Percentiles rank a stretch among this genome's conserved stretches.
Evolutionary conservation across 306 rosid species (phyloP).

Genomic region (Notholithocarpus densiflorus): DNA sequence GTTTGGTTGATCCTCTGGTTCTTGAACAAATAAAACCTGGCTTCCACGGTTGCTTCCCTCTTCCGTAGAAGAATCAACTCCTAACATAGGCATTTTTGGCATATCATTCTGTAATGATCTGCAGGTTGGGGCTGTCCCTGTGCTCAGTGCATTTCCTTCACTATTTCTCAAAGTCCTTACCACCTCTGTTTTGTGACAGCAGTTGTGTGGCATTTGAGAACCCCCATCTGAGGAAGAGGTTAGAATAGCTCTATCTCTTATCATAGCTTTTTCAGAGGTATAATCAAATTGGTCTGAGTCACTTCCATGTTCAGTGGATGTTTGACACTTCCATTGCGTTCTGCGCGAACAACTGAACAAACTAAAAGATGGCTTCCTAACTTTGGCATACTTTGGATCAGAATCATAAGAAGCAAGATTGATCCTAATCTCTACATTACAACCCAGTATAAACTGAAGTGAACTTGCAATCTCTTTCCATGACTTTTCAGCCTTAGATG

Average conservation of each 20-base stretch:
- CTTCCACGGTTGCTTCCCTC: conserved; percentile 29
- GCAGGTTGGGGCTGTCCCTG: conserved; percentile 36
- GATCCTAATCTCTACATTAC: conserved; percentile 76
- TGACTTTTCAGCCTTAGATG: conserved; percentile 70
- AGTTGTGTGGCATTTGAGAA: conserved; percentile 36
- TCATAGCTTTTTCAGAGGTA: conserved; percentile 42
- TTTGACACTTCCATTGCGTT: conserved; percentile 34
- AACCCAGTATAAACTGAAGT: conserved; percentile 54
- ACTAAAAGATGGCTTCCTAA: conserved; percentile 50
- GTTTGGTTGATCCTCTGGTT: conserved; percentile 39
- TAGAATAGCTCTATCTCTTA: conserved; percentile 28
- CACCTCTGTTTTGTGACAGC: conserved; percentile 30
- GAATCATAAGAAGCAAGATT: conserved; percentile 39
- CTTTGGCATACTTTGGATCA: conserved; percentile 40
- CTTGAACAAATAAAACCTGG: conserved; percentile 31
- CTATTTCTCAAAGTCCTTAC: conserved; percentile 50
- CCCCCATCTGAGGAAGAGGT: conserved; percentile 40
- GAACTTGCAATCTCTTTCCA: conserved; percentile 74
- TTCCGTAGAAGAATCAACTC: conserved; percentile 38
- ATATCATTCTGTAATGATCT: conserved; percentile 36
- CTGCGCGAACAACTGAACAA: conserved; percentile 64
- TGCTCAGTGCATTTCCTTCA: conserved; percentile 61
- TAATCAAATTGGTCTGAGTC: conserved; percentile 43
- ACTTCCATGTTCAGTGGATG: conserved; percentile 40
- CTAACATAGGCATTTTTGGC: conserved; percentile 21